Percentiles rank a stretch among this genome's conserved stretches.
These are phyloP conservation scores for Logfia minima DNA, from an alignment of 129 eudicot species.

Conservation along the genomic window DNA sequence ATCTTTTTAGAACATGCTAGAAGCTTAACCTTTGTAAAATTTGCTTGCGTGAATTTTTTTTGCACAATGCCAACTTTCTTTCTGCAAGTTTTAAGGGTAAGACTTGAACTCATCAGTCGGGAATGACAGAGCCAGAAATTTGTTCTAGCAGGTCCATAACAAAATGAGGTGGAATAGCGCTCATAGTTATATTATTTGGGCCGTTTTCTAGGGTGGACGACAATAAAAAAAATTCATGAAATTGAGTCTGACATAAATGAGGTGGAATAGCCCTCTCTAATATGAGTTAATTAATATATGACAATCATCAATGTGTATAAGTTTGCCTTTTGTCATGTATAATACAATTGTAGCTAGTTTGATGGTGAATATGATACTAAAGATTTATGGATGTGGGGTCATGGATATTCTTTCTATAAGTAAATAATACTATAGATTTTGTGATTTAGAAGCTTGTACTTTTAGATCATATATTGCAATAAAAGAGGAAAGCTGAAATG, in stretches of 20 bases:
- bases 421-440: conserved; percentile 20
- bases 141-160: background rate
- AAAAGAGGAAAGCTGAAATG: conserved; percentile 57
- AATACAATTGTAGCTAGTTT: conserved; percentile 7
- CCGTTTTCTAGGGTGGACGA: no score
- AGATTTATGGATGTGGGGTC: conserved; percentile 21
- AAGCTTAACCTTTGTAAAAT: background rate
- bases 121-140: background rate
- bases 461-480: conserved; percentile 34
- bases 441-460: conserved; percentile 45
- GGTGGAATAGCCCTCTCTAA: background rate
- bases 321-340: background rate
- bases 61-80: no score
- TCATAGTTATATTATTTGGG: no score
- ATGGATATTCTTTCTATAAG: conserved; percentile 3
- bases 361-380: conserved; percentile 4
- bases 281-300: background rate
- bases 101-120: no score
- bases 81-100: no score
- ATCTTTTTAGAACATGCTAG: background rate
- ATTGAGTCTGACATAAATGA: background rate
- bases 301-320: background rate
- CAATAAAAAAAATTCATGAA: background rate
- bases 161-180: no score
- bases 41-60: background rate